phyloP scores from a whole-genome alignment of 139 green algal species.

The Medakamo hakoo region DNA sequence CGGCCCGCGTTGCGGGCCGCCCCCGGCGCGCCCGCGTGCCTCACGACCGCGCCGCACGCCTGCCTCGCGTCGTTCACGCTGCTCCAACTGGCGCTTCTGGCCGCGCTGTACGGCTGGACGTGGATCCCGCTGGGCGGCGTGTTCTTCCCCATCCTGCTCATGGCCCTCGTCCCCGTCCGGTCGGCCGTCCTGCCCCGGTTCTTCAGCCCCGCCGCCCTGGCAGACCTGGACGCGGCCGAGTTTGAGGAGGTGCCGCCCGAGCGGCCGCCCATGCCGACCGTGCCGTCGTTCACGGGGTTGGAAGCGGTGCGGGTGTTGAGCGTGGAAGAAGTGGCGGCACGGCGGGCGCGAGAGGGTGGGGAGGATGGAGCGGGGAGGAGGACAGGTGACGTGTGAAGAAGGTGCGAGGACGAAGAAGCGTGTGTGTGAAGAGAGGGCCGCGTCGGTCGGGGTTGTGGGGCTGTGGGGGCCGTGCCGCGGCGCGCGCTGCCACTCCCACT shows the following conservation, averaged over 20 bases:
- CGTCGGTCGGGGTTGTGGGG: too few relatives aligned
- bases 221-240: slow-evolving; percentile 39
- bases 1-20: background rate
- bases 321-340: too few relatives aligned
- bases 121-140: slow-evolving; percentile 29
- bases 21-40: background rate
- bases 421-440: too few relatives aligned
- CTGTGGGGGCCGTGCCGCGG: too few relatives aligned
- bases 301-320: too few relatives aligned
- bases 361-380: too few relatives aligned
- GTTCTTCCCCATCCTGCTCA: slow-evolving; percentile 69
- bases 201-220: slow-evolving; percentile 27
- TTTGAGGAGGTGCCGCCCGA: slow-evolving; percentile 56
- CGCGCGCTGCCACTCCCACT: too few relatives aligned
- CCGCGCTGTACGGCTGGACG: slow-evolving; percentile 39
- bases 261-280: too few relatives aligned
- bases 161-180: slow-evolving; percentile 57
- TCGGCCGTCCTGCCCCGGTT: slow-evolving; percentile 43
- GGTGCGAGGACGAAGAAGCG: too few relatives aligned
- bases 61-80: slow-evolving; percentile 54
- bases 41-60: slow-evolving; percentile 16
- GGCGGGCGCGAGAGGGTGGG: too few relatives aligned
- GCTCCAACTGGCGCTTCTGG: slow-evolving; percentile 35
- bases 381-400: too few relatives aligned
- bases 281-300: too few relatives aligned